Evolutionary conservation across 768 basidiomycete genomes (phyloP), one percentile per base, ranked within the genome.

Genomic region (Gyrodon lividus): DNA sequence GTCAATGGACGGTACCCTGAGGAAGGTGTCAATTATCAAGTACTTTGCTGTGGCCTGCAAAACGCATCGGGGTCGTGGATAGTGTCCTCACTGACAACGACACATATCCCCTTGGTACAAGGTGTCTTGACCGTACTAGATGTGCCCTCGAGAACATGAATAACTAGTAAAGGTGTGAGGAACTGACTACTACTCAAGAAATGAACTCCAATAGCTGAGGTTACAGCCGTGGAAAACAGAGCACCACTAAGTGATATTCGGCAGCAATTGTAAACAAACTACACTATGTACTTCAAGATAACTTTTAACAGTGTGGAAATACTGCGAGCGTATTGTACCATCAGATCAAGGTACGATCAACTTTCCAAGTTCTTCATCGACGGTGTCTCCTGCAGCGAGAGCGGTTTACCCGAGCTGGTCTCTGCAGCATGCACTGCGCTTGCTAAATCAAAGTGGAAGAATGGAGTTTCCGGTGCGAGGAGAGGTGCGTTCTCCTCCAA

Each of bases 371-470:
- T 60, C 24, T 43, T 50, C 3, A 52, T 48, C 22, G n/a, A n/a
- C n/a, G 26, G 13, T 6, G 54, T 50, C 1, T 54, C 63, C 22
- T 31, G 44, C 7, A 43, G 42, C 13, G 41, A 56, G 19, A 54
- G 26, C 6, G 26, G 20, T 10, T 19, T 43, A 10, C 17, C 47
- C 14, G 50, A 26, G 26, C 70, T 74, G 56, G 66, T 68, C 62
- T 90, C 87, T 5, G 87, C 89, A 12, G 84, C 84, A 7, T 70
- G 74, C 35, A 92, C 83, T 34, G 92, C 92, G 2, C 77, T 75
- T 28, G 76, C 69, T 33, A 98, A 72, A 67, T 96, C 94, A 57
- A 97, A 74, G 73, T 98, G 96, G 86, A 98, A 96, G 77, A 84
- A 91, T 8, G 89, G 89, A 6, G 88, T 92, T 34, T 79, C 77